phyloP scores from a whole-genome alignment of 768 basidiomycete species.

The Scleroderma bovista region DNA sequence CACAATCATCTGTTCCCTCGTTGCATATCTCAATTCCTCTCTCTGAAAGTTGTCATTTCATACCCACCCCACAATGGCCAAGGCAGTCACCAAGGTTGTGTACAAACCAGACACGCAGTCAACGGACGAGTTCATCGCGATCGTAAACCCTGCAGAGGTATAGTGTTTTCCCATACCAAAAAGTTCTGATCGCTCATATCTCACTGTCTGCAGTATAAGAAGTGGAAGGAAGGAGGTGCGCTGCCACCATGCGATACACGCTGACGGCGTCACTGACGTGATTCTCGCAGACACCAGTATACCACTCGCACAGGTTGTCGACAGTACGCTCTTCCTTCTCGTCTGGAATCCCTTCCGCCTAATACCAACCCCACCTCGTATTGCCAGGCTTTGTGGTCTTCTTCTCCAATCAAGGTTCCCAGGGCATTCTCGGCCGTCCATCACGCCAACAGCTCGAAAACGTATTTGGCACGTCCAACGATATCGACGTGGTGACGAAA shows the following conservation, averaged over 20 bases:
- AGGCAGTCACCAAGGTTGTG: constrained; percentile 59
- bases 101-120: constrained; percentile 74
- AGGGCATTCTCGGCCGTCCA: constrained; percentile 67
- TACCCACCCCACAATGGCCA: constrained; percentile 30
- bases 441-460: constrained; percentile 84
- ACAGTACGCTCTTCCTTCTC: constrained; percentile 46
- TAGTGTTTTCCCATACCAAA: constrained; percentile 12
- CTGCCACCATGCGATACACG: constrained; percentile 6
- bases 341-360: not conserved
- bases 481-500: constrained; percentile 52
- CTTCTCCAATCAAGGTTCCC: constrained; percentile 65
- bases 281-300: constrained; percentile 43
- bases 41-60: constrained; percentile 6
- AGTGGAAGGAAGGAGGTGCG: constrained; percentile 75
- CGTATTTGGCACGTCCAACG: constrained; percentile 59
- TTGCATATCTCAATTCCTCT: constrained; percentile 4
- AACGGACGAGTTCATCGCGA: constrained; percentile 65
- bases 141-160: constrained; percentile 65
- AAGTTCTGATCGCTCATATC: not conserved
- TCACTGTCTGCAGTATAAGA: constrained; percentile 71
- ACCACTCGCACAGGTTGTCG: constrained; percentile 72
- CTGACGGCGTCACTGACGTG: constrained; percentile 51
- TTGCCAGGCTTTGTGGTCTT: constrained; percentile 74
- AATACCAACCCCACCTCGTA: not conserved
- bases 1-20: not conserved